phyloP scores from a whole-genome alignment of 2,329 filamentous ascomycete genomes.

The Xylaria sp. region DNA sequence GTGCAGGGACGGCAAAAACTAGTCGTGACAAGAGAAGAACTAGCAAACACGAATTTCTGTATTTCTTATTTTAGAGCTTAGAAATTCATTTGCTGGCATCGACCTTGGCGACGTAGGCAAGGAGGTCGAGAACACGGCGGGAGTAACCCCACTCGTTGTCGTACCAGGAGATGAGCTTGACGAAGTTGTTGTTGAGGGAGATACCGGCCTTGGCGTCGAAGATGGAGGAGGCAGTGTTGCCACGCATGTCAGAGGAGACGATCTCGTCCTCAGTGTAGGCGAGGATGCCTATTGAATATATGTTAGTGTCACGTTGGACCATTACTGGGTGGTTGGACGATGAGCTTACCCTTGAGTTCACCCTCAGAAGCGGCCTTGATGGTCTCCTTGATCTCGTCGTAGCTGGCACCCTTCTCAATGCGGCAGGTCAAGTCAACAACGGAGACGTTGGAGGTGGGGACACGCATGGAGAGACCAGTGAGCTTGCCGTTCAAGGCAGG shows the following conservation, averaged over 20 bases:
- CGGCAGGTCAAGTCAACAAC: conserved; percentile 96
- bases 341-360: conserved; percentile 70
- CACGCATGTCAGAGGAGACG: conserved; percentile 90
- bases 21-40: neutral
- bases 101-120: conserved; percentile 73
- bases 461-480: conserved; percentile 99
- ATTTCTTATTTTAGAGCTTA: conserved; percentile 24
- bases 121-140: conserved; percentile 83
- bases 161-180: conserved; percentile 98
- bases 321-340: neutral
- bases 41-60: neutral
- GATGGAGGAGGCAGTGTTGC: conserved; percentile 91
- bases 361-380: conserved; percentile 84
- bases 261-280: conserved; percentile 96
- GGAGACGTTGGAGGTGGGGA: conserved; percentile 97
- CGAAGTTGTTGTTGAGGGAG: conserved; percentile 95
- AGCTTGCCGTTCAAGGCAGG: conserved; percentile 98
- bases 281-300: conserved; percentile 62
- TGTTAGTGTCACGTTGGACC: conserved; percentile 5
- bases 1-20: neutral
- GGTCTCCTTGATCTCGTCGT: conserved; percentile 88
- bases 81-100: conserved; percentile 51
- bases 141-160: conserved; percentile 99
- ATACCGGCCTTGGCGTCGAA: conserved; percentile 99
- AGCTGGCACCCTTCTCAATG: conserved; percentile 80